Conservation (phyloP, 2,329 filamentous ascomycete species). For the Metarhizium robertsii region DNA sequence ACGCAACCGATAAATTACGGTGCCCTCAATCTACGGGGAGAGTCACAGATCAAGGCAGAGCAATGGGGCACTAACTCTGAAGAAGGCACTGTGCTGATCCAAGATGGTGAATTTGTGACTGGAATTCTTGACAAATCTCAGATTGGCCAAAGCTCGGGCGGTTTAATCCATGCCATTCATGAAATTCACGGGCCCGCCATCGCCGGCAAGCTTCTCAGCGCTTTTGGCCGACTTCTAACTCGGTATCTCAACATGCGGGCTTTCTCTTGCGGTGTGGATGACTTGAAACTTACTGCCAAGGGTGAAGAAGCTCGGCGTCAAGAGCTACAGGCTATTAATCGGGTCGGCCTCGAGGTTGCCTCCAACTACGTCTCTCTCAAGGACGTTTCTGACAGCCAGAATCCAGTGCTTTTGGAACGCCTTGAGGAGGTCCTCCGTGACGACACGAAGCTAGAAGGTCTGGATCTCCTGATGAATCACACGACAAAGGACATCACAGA, state of each 20-base stretch:
- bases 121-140: conserved; percentile 96
- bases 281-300: conserved; percentile 72
- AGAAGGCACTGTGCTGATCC: conserved; percentile 73
- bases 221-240: conserved; percentile 80
- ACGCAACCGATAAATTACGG: conserved; percentile 70
- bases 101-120: conserved; percentile 76
- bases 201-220: conserved; percentile 80
- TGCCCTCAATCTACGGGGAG: conserved; percentile 69
- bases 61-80: conserved; percentile 72
- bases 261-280: conserved; percentile 96
- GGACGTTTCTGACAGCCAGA: conserved; percentile 50
- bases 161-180: conserved; percentile 84
- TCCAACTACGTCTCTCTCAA: conserved; percentile 81
- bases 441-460: conserved; percentile 77
- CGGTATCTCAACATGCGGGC: conserved; percentile 87
- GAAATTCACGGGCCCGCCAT: conserved; percentile 84
- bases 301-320: conserved; percentile 65
- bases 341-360: conserved; percentile 69
- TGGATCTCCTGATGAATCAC: conserved; percentile 82
- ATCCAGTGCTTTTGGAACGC: conserved; percentile 64
- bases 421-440: conserved; percentile 87
- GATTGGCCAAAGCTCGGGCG: conserved; percentile 77
- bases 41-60: conserved; percentile 67
- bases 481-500: conserved; percentile 63
- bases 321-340: conserved; percentile 56